These are phyloP conservation scores for Aquilaria agallochum DNA, from an alignment of 441 rosid genomes.

Conservation along the genomic window DNA sequence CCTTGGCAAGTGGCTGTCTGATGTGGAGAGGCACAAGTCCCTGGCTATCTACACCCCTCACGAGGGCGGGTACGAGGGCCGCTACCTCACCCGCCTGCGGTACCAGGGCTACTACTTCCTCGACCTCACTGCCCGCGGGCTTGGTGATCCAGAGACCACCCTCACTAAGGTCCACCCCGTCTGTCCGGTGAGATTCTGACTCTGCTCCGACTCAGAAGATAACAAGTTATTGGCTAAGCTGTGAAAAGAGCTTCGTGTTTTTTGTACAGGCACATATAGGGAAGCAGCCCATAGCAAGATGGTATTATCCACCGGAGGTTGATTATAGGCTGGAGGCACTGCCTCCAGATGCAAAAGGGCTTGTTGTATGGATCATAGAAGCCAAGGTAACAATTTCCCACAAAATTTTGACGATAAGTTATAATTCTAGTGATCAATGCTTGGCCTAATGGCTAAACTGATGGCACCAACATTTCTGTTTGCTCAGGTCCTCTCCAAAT, in stretches of 20 bases:
- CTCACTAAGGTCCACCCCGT: slow-evolving; percentile 84
- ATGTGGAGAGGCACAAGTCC: slow-evolving; percentile 84
- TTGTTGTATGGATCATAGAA: slow-evolving; percentile 82
- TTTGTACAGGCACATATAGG: slow-evolving; percentile 65
- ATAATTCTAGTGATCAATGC: background rate
- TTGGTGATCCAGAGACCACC: slow-evolving; percentile 90
- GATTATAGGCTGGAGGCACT: slow-evolving; percentile 73
- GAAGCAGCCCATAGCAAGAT: slow-evolving; percentile 92
- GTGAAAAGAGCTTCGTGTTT: too few relatives aligned
- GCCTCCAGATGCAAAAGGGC: slow-evolving; percentile 82
- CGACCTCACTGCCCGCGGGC: slow-evolving; percentile 88
- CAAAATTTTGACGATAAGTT: background rate
- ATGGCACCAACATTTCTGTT: background rate
- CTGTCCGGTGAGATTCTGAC: slow-evolving; percentile 54
- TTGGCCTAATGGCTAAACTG: background rate
- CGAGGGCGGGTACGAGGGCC: slow-evolving; percentile 93
- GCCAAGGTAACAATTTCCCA: slow-evolving; percentile 51
- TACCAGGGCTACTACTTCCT: slow-evolving; percentile 85
- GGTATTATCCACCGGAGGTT: slow-evolving; percentile 94
- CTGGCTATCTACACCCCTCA: slow-evolving; percentile 86
- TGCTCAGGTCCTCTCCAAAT: slow-evolving; percentile 71
- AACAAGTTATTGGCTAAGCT: too few relatives aligned
- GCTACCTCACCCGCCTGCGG: slow-evolving; percentile 65
- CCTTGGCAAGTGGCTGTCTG: slow-evolving; percentile 71
- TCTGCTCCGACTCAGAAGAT: too few relatives aligned